A percentile compares a stretch with the other conserved stretches of the same genome.
Evolutionary conservation across 495 filamentous ascomycete genomes (phyloP).

Genomic region (Lophiostoma macrostomum): DNA sequence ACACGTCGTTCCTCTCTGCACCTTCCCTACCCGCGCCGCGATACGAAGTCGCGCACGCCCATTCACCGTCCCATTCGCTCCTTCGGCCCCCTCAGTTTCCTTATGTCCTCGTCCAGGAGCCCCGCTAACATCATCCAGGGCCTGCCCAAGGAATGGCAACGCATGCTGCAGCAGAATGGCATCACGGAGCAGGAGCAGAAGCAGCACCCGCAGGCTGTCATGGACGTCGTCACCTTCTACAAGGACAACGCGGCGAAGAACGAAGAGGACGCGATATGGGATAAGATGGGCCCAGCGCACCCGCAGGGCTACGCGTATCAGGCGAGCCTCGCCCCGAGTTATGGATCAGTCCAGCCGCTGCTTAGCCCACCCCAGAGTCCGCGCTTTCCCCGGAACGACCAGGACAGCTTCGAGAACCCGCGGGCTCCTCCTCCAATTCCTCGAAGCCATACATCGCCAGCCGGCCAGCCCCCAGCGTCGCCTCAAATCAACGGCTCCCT

Average conservation of each 20-base stretch:
- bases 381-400: constrained; percentile 84
- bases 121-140: constrained; percentile 53
- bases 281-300: constrained; percentile 87
- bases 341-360: constrained; percentile 57
- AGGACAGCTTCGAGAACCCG: constrained; percentile 95
- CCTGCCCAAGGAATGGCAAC: constrained; percentile 96
- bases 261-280: constrained; percentile 81
- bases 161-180: constrained; percentile 88
- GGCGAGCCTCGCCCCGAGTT: constrained; percentile 42
- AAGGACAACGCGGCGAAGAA: constrained; percentile 83
- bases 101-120: not conserved
- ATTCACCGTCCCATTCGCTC: not conserved
- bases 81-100: not conserved
- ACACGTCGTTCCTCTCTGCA: constrained; percentile 16
- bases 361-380: constrained; percentile 86
- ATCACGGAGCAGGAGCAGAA: constrained; percentile 95
- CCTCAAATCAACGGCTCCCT: constrained; percentile 58
- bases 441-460: constrained; percentile 46
- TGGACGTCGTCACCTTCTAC: constrained; percentile 94
- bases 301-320: constrained; percentile 50
- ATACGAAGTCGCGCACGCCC: not conserved
- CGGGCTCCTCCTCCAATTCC: constrained; percentile 90
- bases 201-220: constrained; percentile 88
- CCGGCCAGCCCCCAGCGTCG: constrained; percentile 43
- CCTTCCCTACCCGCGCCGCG: not conserved